A percentile compares a stretch with the other conserved stretches of the same genome.
Conservation (phyloP, 2,329 filamentous ascomycete species). For the Fusarium vanettenii region DNA sequence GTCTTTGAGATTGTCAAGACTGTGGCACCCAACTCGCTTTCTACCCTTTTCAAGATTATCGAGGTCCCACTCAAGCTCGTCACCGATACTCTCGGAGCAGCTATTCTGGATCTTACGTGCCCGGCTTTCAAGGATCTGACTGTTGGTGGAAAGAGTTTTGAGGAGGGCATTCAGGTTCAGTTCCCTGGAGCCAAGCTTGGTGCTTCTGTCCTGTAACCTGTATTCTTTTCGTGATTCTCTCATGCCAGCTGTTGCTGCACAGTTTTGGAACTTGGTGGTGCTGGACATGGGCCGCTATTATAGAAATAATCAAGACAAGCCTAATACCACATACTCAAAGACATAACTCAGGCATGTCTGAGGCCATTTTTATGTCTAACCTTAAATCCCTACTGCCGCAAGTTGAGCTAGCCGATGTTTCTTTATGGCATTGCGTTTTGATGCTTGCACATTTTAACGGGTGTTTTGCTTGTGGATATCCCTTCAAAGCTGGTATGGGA, state of each 20-base stretch:
- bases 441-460: too few species aligned
- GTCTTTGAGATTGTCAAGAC: constrained; percentile 23
- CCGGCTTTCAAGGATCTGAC: constrained; percentile 19
- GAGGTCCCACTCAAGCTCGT: background rate
- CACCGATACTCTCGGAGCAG: background rate
- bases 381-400: background rate
- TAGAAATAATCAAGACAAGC: background rate
- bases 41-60: constrained; percentile 5
- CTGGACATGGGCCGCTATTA: background rate
- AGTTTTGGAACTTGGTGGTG: background rate
- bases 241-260: background rate
- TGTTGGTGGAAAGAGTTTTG: background rate
- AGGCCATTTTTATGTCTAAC: too few species aligned
- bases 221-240: background rate
- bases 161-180: background rate
- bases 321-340: background rate
- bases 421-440: background rate
- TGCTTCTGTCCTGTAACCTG: background rate
- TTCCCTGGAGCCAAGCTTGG: constrained; percentile 14
- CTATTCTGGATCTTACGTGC: constrained; percentile 1
- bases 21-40: background rate
- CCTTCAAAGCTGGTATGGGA: too few species aligned
- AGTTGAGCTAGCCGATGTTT: background rate
- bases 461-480: too few species aligned
- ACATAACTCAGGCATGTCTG: background rate